Percentiles rank a stretch among this genome's conserved stretches.
Conservation (phyloP, 2,329 filamentous ascomycete species). For the Phaeosphaeria sp. region DNA sequence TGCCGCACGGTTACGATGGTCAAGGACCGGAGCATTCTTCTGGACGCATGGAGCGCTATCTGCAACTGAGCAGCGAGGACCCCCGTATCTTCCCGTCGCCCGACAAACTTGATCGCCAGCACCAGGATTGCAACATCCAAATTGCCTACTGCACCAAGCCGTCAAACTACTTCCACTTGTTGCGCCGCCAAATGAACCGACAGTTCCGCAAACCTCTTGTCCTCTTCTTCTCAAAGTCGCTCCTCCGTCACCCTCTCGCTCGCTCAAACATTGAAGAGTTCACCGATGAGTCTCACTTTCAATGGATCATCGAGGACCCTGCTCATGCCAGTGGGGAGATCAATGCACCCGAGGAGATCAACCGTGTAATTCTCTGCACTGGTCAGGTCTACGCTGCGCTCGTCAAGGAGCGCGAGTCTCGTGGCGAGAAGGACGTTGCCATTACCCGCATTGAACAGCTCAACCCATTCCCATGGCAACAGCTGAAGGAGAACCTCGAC, state of each 20-base stretch:
- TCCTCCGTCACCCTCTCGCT: conserved; percentile 91
- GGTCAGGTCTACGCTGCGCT: conserved; percentile 94
- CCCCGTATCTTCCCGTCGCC: conserved; percentile 86
- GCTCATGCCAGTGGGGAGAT: conserved; percentile 79
- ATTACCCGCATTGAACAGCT: conserved; percentile 97
- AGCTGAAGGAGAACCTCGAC: conserved; percentile 95
- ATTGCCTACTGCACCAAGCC: conserved; percentile 97
- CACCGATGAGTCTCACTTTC: conserved; percentile 88
- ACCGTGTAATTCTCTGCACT: conserved; percentile 91
- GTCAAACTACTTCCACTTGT: conserved; percentile 93
- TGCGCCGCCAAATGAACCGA: conserved; percentile 96
- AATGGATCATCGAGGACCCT: conserved; percentile 93
- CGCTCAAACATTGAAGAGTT: conserved; percentile 92
- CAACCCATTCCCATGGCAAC: conserved; percentile 98
- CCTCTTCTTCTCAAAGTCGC: conserved; percentile 97
- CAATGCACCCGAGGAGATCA: conserved; percentile 82
- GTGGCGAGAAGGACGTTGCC: conserved; percentile 87
- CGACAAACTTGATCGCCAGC: conserved; percentile 93
- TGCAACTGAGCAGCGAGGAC: conserved; percentile 97
- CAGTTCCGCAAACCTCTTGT: conserved; percentile 98
- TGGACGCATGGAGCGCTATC: conserved; percentile 93
- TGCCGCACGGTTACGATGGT: conserved; percentile 97
- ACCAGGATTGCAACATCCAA: conserved; percentile 99
- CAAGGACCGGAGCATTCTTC: conserved; percentile 99
- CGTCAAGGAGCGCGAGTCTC: conserved; percentile 86